A percentile compares a stretch with the other conserved stretches of the same genome.
These are phyloP conservation scores for Phyllosticta citribraziliensis DNA, from an alignment of 2,329 filamentous ascomycete species.

Conservation along the genomic window DNA sequence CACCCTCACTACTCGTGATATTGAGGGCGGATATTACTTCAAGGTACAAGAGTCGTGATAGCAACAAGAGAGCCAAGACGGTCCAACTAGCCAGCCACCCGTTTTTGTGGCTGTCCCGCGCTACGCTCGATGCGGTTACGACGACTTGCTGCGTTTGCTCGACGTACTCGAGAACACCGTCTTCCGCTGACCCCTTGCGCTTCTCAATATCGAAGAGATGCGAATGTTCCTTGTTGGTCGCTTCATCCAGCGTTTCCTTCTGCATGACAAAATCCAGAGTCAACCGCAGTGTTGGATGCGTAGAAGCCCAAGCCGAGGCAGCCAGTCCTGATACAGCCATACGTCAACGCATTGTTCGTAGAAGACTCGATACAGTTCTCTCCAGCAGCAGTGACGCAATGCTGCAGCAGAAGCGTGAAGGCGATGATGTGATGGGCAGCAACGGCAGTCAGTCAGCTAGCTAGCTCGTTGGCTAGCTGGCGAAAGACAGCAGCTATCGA, in stretches of 20 bases:
- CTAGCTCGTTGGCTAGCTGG: neutral
- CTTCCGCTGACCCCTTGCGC: neutral
- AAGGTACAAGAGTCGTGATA: neutral
- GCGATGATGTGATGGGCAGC: neutral
- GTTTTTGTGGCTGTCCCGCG: neutral
- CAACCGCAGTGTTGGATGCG: neutral
- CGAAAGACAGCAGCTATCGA: too few relatives aligned
- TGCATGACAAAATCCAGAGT: neutral
- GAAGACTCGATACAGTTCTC: neutral
- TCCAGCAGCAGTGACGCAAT: neutral
- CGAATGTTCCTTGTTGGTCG: neutral
- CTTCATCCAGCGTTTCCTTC: neutral
- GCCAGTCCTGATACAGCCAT: neutral
- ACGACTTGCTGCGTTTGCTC: neutral
- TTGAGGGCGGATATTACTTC: neutral
- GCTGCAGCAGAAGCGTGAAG: neutral
- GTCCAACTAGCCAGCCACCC: neutral
- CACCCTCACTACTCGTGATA: neutral
- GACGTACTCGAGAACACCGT: neutral
- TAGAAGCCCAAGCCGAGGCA: neutral
- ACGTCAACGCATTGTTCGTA: neutral
- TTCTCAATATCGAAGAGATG: neutral
- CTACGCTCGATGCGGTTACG: neutral
- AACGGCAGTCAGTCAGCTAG: neutral
- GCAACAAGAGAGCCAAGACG: neutral